Evolutionary conservation across 2,329 filamentous ascomycete species (phyloP).

Genomic region (Claviceps humidiphila): DNA sequence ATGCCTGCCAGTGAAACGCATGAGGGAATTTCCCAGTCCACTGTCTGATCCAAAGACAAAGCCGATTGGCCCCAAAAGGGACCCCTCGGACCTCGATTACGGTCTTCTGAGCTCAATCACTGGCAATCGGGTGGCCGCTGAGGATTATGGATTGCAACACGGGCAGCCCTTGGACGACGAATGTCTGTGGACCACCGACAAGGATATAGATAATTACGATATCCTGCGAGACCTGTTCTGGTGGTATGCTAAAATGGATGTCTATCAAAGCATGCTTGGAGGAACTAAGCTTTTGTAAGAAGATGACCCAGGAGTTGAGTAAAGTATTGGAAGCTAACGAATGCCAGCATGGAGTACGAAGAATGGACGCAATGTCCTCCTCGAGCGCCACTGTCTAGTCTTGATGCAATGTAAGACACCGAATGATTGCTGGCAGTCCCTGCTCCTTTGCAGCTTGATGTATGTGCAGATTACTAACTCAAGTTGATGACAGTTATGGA

Average conservation of each 20-base stretch:
- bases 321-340: slow-evolving; percentile 10
- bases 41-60: neutral
- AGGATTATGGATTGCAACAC: slow-evolving; percentile 23
- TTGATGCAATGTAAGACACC: slow-evolving; percentile 53
- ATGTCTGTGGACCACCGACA: slow-evolving; percentile 25
- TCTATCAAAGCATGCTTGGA: slow-evolving; percentile 79
- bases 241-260: slow-evolving; percentile 94
- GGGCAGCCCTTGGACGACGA: slow-evolving; percentile 15
- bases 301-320: neutral
- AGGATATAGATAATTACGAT: slow-evolving; percentile 68
- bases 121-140: slow-evolving; percentile 24
- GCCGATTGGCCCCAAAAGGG: slow-evolving; percentile 8
- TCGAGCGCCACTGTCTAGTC: slow-evolving; percentile 61
- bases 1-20: slow-evolving; percentile 49
- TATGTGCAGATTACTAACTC: neutral
- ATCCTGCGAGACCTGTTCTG: slow-evolving; percentile 78
- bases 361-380: slow-evolving; percentile 82
- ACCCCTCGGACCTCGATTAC: slow-evolving; percentile 28
- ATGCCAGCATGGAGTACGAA: slow-evolving; percentile 58
- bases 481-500: slow-evolving; percentile 49
- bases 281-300: slow-evolving; percentile 68
- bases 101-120: slow-evolving; percentile 28
- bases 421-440: neutral
- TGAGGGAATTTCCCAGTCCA: slow-evolving; percentile 13
- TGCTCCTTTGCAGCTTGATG: no score